Conservation (phyloP, 345 rosid species). For the Bruguiera sexangula region DNA sequence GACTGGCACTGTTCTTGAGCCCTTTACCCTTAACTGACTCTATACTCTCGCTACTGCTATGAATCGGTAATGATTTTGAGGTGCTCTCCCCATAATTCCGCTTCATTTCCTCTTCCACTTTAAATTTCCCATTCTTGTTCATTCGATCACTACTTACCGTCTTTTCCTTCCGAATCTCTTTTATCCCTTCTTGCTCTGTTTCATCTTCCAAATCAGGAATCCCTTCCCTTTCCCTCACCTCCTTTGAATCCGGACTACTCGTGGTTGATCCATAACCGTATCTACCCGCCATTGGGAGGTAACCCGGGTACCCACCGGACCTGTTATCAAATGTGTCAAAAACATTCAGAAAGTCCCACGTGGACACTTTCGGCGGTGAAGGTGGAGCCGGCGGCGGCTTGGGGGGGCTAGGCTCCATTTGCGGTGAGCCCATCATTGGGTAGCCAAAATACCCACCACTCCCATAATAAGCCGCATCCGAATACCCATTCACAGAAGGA, state of each 20-base stretch:
- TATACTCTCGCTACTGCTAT: constrained; percentile 32
- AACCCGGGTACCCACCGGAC: constrained; percentile 33
- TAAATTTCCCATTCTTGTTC: constrained; percentile 18
- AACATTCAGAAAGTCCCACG: constrained; percentile 83
- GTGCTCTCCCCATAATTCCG: constrained; percentile 62
- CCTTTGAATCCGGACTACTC: constrained; percentile 83
- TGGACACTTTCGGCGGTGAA: constrained; percentile 63
- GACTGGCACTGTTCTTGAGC: constrained; percentile 29
- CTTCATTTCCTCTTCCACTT: constrained; percentile 22
- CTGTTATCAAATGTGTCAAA: constrained; percentile 50
- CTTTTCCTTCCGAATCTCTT: constrained; percentile 36
- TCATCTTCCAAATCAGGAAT: constrained; percentile 97
- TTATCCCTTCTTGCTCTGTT: constrained; percentile 59
- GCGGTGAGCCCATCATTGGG: constrained; percentile 38
- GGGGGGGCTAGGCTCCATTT: constrained; percentile 31
- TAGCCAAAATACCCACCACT: constrained; percentile 56
- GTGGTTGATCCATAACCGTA: constrained; percentile 50
- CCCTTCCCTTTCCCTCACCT: constrained; percentile 91
- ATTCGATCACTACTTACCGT: constrained; percentile 30
- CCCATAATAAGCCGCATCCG: constrained; percentile 38
- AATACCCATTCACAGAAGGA: constrained; percentile 40
- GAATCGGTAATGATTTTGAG: constrained; percentile 48
- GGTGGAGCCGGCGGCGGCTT: constrained; percentile 59
- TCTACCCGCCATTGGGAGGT: constrained; percentile 18
- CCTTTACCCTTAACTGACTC: constrained; percentile 31